Conservation (phyloP, 75 land plant genomes). For the Cunninghamia lanceolata region DNA sequence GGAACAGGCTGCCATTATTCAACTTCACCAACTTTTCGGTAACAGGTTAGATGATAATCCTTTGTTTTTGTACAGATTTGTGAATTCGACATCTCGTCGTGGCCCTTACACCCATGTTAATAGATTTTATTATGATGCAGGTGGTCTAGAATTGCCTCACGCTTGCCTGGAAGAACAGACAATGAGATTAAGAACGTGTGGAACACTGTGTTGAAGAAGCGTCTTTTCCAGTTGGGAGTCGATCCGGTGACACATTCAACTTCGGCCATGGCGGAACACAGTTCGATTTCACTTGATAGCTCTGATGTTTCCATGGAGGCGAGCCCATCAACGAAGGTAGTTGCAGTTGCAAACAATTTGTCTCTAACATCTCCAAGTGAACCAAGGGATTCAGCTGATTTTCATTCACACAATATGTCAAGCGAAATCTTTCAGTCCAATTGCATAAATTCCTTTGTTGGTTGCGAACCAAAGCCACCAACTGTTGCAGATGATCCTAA, state of each 20-base stretch:
- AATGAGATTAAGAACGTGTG: conserved; percentile 1
- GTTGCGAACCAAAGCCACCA: neutral
- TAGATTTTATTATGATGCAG: neutral
- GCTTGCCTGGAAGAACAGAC: neutral
- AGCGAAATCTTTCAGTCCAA: neutral
- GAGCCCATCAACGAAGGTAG: neutral
- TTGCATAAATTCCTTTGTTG: neutral
- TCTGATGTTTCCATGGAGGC: neutral
- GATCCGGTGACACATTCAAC: neutral
- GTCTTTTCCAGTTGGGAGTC: neutral
- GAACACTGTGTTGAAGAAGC: neutral
- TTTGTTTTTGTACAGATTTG: too few relatives aligned
- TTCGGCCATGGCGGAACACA: neutral
- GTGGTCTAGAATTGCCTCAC: neutral
- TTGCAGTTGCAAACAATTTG: neutral
- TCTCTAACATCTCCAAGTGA: too few relatives aligned
- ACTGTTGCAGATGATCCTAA: neutral
- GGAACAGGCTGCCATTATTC: neutral
- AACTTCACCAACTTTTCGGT: neutral
- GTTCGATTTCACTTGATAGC: neutral
- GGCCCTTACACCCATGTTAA: too few relatives aligned
- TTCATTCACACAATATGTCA: neutral
- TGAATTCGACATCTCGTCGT: too few relatives aligned
- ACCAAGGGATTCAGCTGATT: neutral
- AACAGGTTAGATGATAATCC: neutral